These are phyloP conservation scores for Bruguiera hainesii DNA, from an alignment of 441 rosid species.

Conservation along the genomic window DNA sequence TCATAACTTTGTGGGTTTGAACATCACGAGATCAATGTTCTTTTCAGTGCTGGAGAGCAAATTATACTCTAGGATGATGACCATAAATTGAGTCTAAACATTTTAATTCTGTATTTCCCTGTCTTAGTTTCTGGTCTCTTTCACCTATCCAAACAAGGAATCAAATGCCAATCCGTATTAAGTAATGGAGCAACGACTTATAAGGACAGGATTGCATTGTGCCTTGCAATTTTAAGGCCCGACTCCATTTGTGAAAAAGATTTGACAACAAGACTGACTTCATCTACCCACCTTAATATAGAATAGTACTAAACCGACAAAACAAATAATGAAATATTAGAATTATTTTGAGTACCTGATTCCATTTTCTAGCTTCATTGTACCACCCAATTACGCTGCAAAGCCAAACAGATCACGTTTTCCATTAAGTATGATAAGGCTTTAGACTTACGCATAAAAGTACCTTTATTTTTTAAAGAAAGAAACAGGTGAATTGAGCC, in stretches of 20 bases:
- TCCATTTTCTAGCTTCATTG: constrained; percentile 85
- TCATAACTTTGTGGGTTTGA: constrained; percentile 7
- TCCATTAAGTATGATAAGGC: not conserved
- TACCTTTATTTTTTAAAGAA: not conserved
- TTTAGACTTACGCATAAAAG: not conserved
- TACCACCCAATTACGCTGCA: constrained; percentile 82
- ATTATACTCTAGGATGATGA: not conserved
- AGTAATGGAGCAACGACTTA: not conserved
- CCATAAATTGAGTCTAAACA: not conserved
- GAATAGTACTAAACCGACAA: not conserved
- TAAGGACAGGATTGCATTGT: not conserved
- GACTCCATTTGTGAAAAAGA: not conserved
- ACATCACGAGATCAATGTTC: constrained; percentile 11
- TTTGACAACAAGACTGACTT: not conserved
- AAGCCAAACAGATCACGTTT: not conserved
- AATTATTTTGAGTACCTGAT: constrained; percentile 46
- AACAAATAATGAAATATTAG: not conserved
- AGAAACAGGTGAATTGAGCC: not conserved
- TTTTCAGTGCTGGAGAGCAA: constrained; percentile 16
- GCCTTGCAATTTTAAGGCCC: not conserved
- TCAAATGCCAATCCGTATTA: constrained; percentile 3
- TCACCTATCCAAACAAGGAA: not conserved
- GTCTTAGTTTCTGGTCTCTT: too few relatives aligned
- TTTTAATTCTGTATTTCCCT: too few relatives aligned
- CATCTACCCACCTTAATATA: not conserved